Conservation (phyloP, 306 rosid species). For the Gillenia trifoliata region DNA sequence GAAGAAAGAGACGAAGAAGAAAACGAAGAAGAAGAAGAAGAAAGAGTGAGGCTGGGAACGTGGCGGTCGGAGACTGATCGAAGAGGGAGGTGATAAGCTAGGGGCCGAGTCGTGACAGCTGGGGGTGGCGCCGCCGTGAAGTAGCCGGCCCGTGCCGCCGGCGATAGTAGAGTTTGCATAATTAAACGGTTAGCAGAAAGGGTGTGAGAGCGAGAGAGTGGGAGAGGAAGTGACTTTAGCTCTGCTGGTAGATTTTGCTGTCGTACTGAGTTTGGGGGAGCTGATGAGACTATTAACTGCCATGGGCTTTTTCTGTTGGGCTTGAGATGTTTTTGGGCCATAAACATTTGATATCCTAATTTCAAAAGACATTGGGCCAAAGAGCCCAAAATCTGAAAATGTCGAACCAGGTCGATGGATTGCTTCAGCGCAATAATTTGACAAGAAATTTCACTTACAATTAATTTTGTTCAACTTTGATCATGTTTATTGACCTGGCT, state of each 20-base stretch:
- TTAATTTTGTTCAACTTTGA: too few species aligned
- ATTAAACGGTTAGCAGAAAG: constrained; percentile 1
- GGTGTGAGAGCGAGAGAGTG: too few species aligned
- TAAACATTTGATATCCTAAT: background rate
- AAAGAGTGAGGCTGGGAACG: constrained; percentile 17
- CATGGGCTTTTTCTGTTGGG: background rate
- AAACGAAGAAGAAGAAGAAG: background rate
- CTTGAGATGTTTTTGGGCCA: background rate
- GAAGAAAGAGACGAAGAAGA: constrained; percentile 6
- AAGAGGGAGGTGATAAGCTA: constrained; percentile 14
- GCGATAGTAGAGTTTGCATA: constrained; percentile 72
- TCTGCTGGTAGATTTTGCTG: background rate
- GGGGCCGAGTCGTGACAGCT: constrained; percentile 13
- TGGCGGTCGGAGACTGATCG: constrained; percentile 26
- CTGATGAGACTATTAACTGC: background rate
- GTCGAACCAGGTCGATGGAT: too few species aligned
- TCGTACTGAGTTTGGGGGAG: background rate
- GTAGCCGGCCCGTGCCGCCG: constrained; percentile 48
- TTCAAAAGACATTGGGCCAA: background rate
- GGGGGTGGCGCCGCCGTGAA: constrained; percentile 20
- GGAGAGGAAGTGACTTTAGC: background rate
- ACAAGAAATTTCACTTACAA: too few species aligned
- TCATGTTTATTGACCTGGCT: too few species aligned
- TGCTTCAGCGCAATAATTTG: too few species aligned
- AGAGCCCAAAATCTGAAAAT: background rate